Percentiles rank a stretch among this genome's conserved stretches.
Evolutionary conservation across 2,329 filamentous ascomycete genomes (phyloP).

Genomic region (Sphaceloma murrayae): DNA sequence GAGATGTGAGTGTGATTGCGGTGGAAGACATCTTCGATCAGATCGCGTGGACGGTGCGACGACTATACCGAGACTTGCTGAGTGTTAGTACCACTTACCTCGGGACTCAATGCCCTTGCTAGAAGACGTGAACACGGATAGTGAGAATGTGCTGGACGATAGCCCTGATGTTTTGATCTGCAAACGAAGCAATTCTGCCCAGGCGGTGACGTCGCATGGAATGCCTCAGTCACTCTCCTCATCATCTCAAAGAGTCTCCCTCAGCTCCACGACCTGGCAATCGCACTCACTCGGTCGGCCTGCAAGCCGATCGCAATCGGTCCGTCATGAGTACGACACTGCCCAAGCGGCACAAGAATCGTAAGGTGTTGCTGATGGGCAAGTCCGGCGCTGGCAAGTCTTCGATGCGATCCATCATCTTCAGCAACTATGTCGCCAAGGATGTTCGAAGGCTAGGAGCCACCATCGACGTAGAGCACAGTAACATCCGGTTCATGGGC

Average conservation of each 20-base stretch:
- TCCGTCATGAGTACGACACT: slow-evolving; percentile 24
- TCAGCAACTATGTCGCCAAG: slow-evolving; percentile 96
- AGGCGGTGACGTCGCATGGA: slow-evolving; percentile 7
- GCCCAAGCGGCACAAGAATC: slow-evolving; percentile 43
- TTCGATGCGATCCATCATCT: slow-evolving; percentile 97
- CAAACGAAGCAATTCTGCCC: slow-evolving; percentile 12
- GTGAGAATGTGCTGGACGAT: neutral
- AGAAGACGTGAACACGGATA: neutral
- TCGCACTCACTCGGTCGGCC: slow-evolving; percentile 3
- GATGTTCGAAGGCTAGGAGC: slow-evolving; percentile 88
- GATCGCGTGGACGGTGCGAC: slow-evolving; percentile 2
- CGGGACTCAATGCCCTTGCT: neutral
- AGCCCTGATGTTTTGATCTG: slow-evolving; percentile 17
- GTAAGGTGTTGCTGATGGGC: slow-evolving; percentile 55
- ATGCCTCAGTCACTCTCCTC: neutral
- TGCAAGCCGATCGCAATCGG: neutral
- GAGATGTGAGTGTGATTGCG: slow-evolving; percentile 8
- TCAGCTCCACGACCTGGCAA: neutral
- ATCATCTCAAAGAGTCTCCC: neutral
- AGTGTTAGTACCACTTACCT: slow-evolving; percentile 9
- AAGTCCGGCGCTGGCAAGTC: slow-evolving; percentile 97
- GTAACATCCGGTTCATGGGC: slow-evolving; percentile 96
- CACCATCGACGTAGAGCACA: slow-evolving; percentile 96
- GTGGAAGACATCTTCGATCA: slow-evolving; percentile 2
- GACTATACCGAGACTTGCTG: neutral